A percentile compares a stretch with the other conserved stretches of the same genome.
phyloP scores from a whole-genome alignment of 139 green algal species.

The Zygnema cylindricum region DNA sequence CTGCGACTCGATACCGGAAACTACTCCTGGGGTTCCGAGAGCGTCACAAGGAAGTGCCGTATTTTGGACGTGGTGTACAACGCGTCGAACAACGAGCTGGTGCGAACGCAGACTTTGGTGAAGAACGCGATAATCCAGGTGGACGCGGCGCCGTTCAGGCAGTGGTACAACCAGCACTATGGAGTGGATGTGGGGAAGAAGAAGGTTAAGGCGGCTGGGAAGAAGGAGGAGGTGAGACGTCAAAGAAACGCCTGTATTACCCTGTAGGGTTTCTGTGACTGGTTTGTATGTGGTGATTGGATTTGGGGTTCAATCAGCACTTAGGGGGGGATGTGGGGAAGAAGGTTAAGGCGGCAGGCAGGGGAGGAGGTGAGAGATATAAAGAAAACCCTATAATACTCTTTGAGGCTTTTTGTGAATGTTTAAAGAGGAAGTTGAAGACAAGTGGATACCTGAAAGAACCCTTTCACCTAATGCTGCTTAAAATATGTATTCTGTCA shows the following conservation, averaged over 20 bases:
- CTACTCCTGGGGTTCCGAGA: conserved; percentile 92
- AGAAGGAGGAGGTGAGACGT: conserved; percentile 26
- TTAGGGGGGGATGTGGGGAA: too few relatives aligned
- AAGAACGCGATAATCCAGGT: conserved; percentile 96
- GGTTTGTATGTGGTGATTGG: not conserved
- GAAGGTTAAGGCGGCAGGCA: too few relatives aligned
- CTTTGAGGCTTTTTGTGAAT: too few relatives aligned
- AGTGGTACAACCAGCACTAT: conserved; percentile 90
- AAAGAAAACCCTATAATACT: too few relatives aligned
- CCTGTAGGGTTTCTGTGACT: not conserved
- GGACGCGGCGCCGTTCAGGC: conserved; percentile 93
- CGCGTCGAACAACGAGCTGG: conserved; percentile 99
- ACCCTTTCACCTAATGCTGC: too few relatives aligned
- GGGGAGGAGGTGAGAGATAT: too few relatives aligned
- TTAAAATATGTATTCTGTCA: too few relatives aligned
- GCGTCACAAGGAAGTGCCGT: conserved; percentile 90
- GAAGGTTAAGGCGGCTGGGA: conserved; percentile 58
- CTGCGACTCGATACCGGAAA: conserved; percentile 96
- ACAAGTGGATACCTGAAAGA: too few relatives aligned
- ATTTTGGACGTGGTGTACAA: conserved; percentile 98
- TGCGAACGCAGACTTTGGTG: conserved; percentile 97
- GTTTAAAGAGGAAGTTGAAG: too few relatives aligned
- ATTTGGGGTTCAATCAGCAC: not conserved
- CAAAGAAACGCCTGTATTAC: too few relatives aligned
- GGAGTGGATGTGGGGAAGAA: conserved; percentile 92